Base-by-base conservation (phyloP, 2,329 filamentous ascomycete genomes). In the Alternaria panax region DNA sequence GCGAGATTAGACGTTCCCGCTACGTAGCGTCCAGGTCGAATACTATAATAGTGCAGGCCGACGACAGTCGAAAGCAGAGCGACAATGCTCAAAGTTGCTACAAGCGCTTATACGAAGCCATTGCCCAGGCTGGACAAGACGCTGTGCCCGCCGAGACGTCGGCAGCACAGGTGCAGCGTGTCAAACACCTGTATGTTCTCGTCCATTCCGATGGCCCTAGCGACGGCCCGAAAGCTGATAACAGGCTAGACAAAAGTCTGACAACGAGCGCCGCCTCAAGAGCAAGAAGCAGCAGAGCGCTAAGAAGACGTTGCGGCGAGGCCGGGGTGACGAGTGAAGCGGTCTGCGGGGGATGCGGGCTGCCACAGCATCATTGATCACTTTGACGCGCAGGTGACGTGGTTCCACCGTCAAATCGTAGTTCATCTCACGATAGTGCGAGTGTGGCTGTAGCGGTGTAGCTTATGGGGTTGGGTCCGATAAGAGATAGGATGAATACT, bases 131-230 rank as follows among this genome's bases (percentile, higher is more conserved):
- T 20, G 87, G 83, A 5, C 79, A 79, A 24, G 73, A 79, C 24
- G 78, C 78, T 3, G 80, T 90, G 22, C 87, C 86, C 0, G 86
- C 86, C n/a, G 85, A 89, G 73, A 88, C 87, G 7, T 85, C 84
- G 22, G 77, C 79, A 51, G 85, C 82, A 64, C 86, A 88, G 69
- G 79, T 75, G 57, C 79, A 84, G 62, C 82, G 80, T 42, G 86
- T 89, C 12, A 83, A 83, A 66, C 79, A 80, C 64, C 70, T 89
- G 82, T 86, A 79, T 88, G 82, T 86, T 78, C 82, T 64, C 36
- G 48, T 22, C 18, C 34, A 46, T 16, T 54, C 48, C 60, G 64
- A 62, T 54, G 51, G 66, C 42, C 64, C 62, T 56, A 50, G 51
- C 55, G 54, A 54, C 57, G 45, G 57, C 52, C 57, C 57, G 52